phyloP scores from a whole-genome alignment of 2,329 filamentous ascomycete species.

The Scedosporium aurantiacum region DNA sequence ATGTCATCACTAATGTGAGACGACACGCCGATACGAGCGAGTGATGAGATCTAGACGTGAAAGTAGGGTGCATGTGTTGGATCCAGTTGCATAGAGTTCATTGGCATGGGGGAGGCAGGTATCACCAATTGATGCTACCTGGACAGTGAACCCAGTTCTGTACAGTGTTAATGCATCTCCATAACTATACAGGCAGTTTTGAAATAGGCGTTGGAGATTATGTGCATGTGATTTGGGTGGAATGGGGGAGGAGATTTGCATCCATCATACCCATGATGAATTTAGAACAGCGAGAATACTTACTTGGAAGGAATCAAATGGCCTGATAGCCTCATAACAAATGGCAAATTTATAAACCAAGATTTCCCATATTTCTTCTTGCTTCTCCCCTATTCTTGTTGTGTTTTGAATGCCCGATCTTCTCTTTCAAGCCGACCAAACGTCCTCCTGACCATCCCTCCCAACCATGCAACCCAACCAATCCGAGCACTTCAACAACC shows the following conservation, averaged over 20 bases:
- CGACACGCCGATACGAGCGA: background rate
- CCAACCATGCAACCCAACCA: conserved; percentile 53
- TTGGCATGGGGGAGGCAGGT: background rate
- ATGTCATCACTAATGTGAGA: conserved; percentile 49
- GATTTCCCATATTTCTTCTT: background rate
- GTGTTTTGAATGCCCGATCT: background rate
- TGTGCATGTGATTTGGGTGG: background rate
- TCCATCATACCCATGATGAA: conserved; percentile 3
- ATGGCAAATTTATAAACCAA: too few relatives aligned
- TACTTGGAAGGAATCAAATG: background rate
- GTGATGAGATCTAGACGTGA: background rate
- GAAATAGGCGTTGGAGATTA: conserved; percentile 2
- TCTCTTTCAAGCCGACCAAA: conserved; percentile 32
- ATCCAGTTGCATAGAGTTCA: background rate
- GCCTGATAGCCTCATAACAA: too few relatives aligned
- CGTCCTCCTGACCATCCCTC: conserved; percentile 25
- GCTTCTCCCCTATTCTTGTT: too few relatives aligned
- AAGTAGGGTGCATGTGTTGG: background rate
- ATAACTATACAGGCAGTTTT: background rate
- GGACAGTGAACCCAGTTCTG: background rate
- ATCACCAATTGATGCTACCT: background rate
- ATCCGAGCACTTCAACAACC: conserved; percentile 46
- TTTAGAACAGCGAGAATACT: background rate
- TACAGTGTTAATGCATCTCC: conserved; percentile 4
- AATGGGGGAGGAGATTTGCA: background rate